Evolutionary conservation across 2,329 filamentous ascomycete species (phyloP).

Genomic region (Aspergillus brasiliensis): DNA sequence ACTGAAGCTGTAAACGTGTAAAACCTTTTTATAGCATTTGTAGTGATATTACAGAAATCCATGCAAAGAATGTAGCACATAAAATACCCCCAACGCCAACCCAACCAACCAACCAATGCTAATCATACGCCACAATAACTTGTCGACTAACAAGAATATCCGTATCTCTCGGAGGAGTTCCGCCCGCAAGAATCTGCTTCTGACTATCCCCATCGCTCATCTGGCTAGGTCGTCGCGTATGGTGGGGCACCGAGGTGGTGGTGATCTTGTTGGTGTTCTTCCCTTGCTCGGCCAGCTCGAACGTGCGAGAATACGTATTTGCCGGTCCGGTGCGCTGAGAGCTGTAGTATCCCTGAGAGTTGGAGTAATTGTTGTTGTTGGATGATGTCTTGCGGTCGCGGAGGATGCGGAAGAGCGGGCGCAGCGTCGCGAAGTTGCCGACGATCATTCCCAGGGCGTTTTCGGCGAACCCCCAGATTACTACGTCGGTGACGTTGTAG

Average conservation of each 20-base stretch:
- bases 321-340: conserved; percentile 2
- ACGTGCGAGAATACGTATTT: conserved; percentile 13
- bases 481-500: conserved; percentile 45
- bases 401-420: conserved; percentile 44
- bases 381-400: conserved; percentile 19
- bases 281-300: conserved; percentile 20
- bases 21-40: background rate
- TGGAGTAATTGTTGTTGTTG: conserved; percentile 12
- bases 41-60: background rate
- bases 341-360: background rate
- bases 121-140: conserved; percentile 21
- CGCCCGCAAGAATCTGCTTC: conserved; percentile 22
- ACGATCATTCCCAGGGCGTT: conserved; percentile 55
- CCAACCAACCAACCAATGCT: background rate
- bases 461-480: conserved; percentile 53
- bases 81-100: background rate
- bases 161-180: conserved; percentile 11
- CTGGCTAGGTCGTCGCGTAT: conserved; percentile 3
- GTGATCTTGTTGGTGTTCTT: conserved; percentile 13
- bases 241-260: conserved; percentile 10
- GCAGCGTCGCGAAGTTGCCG: conserved; percentile 50
- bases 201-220: conserved; percentile 26
- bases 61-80: background rate
- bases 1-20: too few species aligned
- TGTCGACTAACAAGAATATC: conserved; percentile 25